These are phyloP conservation scores for Verticillium klebahnii DNA, from an alignment of 2,329 filamentous ascomycete species.

Conservation along the genomic window DNA sequence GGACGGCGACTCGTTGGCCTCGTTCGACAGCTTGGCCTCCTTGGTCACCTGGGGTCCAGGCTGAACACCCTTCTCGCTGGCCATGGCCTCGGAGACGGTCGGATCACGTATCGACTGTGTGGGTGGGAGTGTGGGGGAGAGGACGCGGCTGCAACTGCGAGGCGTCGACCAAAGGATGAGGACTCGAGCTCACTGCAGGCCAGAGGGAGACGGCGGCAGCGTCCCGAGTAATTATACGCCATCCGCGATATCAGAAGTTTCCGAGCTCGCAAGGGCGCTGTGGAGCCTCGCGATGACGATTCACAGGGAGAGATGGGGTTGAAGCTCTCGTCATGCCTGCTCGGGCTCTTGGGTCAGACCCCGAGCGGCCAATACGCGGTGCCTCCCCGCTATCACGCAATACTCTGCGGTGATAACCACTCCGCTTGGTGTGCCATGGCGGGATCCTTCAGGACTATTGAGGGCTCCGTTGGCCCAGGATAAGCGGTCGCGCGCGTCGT, in stretches of 20 bases:
- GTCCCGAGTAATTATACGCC: background rate
- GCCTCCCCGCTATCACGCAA: slow-evolving; percentile 10
- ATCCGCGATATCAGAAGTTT: background rate
- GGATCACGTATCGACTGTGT: background rate
- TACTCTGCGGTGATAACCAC: background rate
- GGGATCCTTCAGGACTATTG: background rate
- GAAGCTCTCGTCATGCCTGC: slow-evolving; percentile 1
- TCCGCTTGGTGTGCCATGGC: background rate
- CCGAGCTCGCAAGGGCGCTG: background rate
- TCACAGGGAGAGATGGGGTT: background rate
- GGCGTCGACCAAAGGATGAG: no score
- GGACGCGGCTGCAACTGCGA: no score
- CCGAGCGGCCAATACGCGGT: slow-evolving; percentile 3
- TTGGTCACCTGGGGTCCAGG: background rate
- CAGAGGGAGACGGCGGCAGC: background rate
- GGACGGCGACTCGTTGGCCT: background rate
- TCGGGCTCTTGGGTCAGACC: background rate
- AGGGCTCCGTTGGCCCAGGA: background rate
- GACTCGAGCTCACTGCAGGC: background rate
- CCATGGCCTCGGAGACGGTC: background rate
- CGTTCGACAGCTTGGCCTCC: background rate
- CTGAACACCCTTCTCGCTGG: background rate
- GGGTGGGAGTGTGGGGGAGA: no score
- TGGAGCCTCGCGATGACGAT: slow-evolving; percentile 1
- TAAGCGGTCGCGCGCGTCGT: no score